Evolutionary conservation across 2,329 filamentous ascomycete species (phyloP).

Genomic region (Fusarium hostae): DNA sequence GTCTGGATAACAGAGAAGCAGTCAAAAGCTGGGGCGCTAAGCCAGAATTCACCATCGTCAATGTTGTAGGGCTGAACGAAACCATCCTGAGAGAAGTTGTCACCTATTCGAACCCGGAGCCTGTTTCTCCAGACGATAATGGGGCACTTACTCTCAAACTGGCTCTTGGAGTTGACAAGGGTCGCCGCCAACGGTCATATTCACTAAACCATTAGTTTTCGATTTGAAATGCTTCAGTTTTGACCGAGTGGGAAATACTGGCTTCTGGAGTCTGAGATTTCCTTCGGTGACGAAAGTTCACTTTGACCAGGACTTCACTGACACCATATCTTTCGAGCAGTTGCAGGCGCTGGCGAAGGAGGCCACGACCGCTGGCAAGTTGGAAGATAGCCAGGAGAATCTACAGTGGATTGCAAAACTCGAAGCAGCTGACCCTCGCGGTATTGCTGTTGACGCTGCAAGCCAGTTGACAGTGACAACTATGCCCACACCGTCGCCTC

Average conservation of each 20-base stretch:
- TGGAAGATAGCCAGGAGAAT: constrained; percentile 70
- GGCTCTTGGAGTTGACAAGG: constrained; percentile 55
- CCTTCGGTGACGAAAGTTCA: constrained; percentile 82
- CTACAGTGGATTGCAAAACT: constrained; percentile 69
- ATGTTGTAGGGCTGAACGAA: constrained; percentile 67
- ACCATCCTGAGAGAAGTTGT: constrained; percentile 63
- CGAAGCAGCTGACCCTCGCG: constrained; percentile 63
- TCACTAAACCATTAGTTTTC: constrained; percentile 78
- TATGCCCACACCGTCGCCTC: constrained; percentile 50
- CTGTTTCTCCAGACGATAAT: constrained; percentile 54
- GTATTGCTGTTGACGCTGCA: constrained; percentile 54
- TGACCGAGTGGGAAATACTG: constrained; percentile 74
- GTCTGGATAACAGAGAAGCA: constrained; percentile 74
- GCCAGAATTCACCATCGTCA: constrained; percentile 75
- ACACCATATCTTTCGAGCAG: constrained; percentile 75
- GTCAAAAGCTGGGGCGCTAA: constrained; percentile 61
- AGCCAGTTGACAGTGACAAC: constrained; percentile 59
- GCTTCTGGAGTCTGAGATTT: constrained; percentile 81
- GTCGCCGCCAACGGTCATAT: constrained; percentile 63
- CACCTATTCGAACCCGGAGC: constrained; percentile 57
- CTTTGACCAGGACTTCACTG: constrained; percentile 75
- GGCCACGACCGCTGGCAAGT: constrained; percentile 60
- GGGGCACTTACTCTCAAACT: constrained; percentile 58
- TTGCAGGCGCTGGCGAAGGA: constrained; percentile 73
- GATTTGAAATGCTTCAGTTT: constrained; percentile 85